These are phyloP conservation scores for Flaveria robusta DNA, from an alignment of 129 eudicot species.

Conservation along the genomic window DNA sequence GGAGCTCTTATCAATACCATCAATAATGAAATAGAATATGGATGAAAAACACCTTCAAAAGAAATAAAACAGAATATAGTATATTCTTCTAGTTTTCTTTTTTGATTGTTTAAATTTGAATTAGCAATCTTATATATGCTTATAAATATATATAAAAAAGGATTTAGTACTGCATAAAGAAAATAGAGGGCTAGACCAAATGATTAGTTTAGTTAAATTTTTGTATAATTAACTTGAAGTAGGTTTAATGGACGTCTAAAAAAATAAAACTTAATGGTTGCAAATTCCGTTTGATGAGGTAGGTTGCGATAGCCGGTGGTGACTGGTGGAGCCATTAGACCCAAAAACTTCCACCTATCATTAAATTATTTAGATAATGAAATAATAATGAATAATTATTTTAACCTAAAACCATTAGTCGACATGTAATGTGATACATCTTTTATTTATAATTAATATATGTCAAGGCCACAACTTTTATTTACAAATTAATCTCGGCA, in stretches of 20 bases:
- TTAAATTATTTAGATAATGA: neutral
- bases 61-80: neutral
- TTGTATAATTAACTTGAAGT: too few relatives aligned
- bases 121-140: too few relatives aligned
- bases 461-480: neutral
- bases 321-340: slow-evolving; percentile 6
- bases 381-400: neutral
- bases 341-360: neutral
- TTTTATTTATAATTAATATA: too few relatives aligned
- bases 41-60: neutral
- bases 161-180: too few relatives aligned
- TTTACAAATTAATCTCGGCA: neutral
- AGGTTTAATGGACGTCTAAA: too few relatives aligned
- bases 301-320: neutral
- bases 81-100: too few relatives aligned
- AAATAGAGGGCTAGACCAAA: too few relatives aligned
- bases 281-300: neutral
- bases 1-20: neutral
- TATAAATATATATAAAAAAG: too few relatives aligned
- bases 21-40: neutral
- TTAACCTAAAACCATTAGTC: too few relatives aligned
- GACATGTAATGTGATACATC: too few relatives aligned
- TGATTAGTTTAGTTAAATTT: too few relatives aligned
- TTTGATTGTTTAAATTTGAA: too few relatives aligned
- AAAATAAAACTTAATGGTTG: neutral